phyloP scores from a whole-genome alignment of 306 rosid species.

The Pyrus bretschneideri region DNA sequence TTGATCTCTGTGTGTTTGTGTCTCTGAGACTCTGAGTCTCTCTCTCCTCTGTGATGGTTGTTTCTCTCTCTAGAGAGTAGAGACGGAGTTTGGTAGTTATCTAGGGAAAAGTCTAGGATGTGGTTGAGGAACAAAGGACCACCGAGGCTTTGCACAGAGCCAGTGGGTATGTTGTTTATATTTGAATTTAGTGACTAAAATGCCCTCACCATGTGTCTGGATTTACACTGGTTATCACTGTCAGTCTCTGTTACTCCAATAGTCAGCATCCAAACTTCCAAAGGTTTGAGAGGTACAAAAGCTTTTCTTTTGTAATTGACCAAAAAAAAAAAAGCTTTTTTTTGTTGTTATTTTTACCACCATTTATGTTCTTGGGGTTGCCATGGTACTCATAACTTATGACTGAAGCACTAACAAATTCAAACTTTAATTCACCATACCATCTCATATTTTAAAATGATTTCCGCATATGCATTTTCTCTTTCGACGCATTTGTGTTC shows the following conservation, averaged over 20 bases:
- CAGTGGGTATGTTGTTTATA: background rate
- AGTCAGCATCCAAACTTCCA: slow-evolving; percentile 1
- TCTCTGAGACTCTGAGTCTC: background rate
- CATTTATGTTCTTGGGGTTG: background rate
- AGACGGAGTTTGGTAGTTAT: background rate
- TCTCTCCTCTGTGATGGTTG: background rate
- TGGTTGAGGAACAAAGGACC: slow-evolving; percentile 17
- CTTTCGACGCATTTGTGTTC: too few relatives aligned
- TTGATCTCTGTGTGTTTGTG: background rate
- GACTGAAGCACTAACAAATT: background rate
- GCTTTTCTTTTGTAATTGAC: background rate
- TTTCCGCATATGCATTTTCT: too few relatives aligned
- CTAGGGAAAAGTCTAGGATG: background rate
- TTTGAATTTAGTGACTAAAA: background rate
- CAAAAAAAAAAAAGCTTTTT: background rate
- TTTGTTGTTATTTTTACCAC: background rate
- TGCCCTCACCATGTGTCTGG: background rate
- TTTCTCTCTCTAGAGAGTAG: background rate
- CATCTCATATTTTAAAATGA: too few relatives aligned
- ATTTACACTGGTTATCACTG: background rate
- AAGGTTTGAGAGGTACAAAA: background rate
- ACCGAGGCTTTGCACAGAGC: slow-evolving; percentile 55
- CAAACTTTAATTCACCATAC: background rate
- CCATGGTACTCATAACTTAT: background rate
- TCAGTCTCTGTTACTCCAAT: background rate